Evolutionary conservation across 129 eudicot species (phyloP), one percentile per base, ranked within the genome.

Genomic region (Artemisia tridentata): DNA sequence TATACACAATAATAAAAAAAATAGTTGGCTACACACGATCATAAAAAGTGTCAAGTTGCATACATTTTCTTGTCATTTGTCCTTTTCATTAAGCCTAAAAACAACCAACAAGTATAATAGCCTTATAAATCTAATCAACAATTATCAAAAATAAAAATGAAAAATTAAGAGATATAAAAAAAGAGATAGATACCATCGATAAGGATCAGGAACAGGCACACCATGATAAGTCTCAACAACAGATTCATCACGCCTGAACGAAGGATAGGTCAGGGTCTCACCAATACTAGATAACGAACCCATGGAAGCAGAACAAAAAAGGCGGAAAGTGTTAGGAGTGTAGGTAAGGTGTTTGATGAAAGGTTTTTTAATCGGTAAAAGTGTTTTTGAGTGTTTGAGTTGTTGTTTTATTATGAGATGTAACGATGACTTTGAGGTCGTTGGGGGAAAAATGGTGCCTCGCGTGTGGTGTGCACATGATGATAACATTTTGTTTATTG

Each of bases 171-270:
- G 1, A 0, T 20, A 20, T 1, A 19, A 60, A 0, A 10, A 52
- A 14, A 5, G 5, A 0, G 43, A 56, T 45, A 8, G 5, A 47
- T 84, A 95, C 99, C 99, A 95, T 63, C 99, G 84, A 66, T 95
- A 95, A 65, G 99, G 97, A 70, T 95, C 99, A 58, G 97, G 80
- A 64, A 95, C 90, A 11, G 31, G 29, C 23, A 87, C 85, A 47
- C 99, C 99, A 50, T 88, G 96, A 80, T 95, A 95, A 68, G 80
- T 67, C 73, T 95, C 99, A 25, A 90, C 84, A 10, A 90, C 89
- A 62, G 99, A 84, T 1, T 87, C 97, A 52, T 95, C 99, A 1
- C 99, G 90, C 34, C 97, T 90, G 57, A 84, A 70, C 3, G 70
- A 7, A 2, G 97, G 97, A 57, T 95, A 95, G 17, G 46, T 80